Evolutionary conservation across 768 basidiomycete species (phyloP), one percentile per base, ranked within the genome.

Genomic region (Lactarius trivialis): DNA sequence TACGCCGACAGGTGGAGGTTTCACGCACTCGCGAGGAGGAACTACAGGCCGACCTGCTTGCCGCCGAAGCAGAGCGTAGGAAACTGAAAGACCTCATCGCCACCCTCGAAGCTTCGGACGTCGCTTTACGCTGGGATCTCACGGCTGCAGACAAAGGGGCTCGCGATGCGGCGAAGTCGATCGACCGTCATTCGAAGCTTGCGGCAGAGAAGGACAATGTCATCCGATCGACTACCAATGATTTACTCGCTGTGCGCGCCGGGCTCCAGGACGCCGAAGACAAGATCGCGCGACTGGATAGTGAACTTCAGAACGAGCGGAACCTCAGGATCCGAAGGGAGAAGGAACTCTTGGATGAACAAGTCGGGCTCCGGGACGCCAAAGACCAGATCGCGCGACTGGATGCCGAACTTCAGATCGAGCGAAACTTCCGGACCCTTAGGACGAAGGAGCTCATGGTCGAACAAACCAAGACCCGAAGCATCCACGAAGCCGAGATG

Each of bases 41-140:
- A 24, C 26, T 54, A 14, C 8, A 39, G 15, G 53, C 45, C 11
- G 56, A 62, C 39, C 26, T 63, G 43, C 28, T 11, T 54, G 34
- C 52, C 14, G 28, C 61, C 2, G 28, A 58, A 21, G 3, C 32
- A 19, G 56, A 63, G 14, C 56, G 28, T n/a, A 26, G 17, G 15
- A 30, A 17, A 37, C 48, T 54, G 43, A 58, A 33, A 36, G 28
- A 15, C 15, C 51, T 58, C 36, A 12, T 58, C 15, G 15, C 57
- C 11, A 33, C 34, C 9, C 56, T 63, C 19, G 41, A 63, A 19
- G n/a, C n/a, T 5, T 63, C 61, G 21, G 34, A 53, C 12, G 8
- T 3, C 26, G 45, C 15, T n/a, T 11, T 58, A 1, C 61, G 43
- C 41, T 52, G 7, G 4, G 57, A 48, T 9, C 57, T 58, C 15